Conservation (phyloP, 176 grass and related monocot genomes). For the Zoysia pacifica region DNA sequence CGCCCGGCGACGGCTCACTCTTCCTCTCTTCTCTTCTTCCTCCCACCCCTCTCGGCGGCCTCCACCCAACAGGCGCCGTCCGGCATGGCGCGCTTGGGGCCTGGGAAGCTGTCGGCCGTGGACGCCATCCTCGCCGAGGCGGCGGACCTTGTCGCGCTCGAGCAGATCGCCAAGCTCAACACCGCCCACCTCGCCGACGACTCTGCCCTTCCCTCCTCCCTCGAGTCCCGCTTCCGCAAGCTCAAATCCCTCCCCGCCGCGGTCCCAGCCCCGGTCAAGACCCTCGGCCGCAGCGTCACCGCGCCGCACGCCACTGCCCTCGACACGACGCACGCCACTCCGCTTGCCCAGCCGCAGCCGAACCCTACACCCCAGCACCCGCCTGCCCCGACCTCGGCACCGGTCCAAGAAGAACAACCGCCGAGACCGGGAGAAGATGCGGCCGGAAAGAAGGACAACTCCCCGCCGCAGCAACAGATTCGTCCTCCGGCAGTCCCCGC, state of each 20-base stretch:
- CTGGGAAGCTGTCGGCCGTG: conserved; percentile 42
- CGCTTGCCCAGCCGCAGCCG: not conserved
- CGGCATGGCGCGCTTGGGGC: conserved; percentile 46
- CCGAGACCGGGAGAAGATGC: not conserved
- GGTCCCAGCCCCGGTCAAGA: not conserved
- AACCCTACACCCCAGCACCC: not conserved
- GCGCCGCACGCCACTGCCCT: conserved; percentile 11
- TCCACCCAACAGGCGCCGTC: not conserved
- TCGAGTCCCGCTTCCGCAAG: conserved; percentile 68
- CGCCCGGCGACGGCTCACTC: too few relatives aligned
- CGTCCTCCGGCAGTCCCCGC: not conserved
- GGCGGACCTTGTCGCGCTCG: conserved; percentile 59
- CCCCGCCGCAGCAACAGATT: not conserved
- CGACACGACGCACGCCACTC: not conserved
- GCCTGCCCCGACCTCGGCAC: not conserved
- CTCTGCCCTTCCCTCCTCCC: not conserved
- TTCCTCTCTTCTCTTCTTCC: too few relatives aligned
- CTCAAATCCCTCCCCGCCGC: conserved; percentile 74
- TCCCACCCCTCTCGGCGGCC: not conserved
- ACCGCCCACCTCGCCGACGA: not conserved
- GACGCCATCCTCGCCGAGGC: conserved; percentile 79
- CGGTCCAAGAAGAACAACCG: not conserved
- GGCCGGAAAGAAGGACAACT: not conserved
- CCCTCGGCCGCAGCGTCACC: conserved; percentile 32
- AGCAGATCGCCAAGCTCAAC: conserved; percentile 42